Conservation (phyloP, 805 yeast species). For the Ogataea wickerhamii region DNA sequence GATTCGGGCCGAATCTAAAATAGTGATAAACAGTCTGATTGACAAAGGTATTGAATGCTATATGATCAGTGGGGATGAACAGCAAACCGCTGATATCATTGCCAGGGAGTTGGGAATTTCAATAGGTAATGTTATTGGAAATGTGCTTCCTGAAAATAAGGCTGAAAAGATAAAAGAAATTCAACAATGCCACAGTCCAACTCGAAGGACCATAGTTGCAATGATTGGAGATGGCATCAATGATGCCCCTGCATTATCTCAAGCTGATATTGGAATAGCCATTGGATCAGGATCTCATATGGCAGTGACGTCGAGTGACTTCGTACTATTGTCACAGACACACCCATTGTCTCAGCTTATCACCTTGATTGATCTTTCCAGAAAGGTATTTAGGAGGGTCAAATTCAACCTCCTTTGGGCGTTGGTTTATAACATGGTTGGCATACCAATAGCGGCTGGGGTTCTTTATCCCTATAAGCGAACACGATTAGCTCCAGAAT, state of each 20-base stretch:
- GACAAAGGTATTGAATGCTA: constrained; percentile 50
- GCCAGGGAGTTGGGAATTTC: constrained; percentile 61
- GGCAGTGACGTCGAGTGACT: constrained; percentile 71
- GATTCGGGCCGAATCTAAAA: constrained; percentile 52
- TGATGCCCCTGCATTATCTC: constrained; percentile 76
- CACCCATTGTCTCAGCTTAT: constrained; percentile 51
- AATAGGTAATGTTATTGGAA: constrained; percentile 52
- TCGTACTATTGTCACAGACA: constrained; percentile 55
- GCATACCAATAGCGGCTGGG: constrained; percentile 66
- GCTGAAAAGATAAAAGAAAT: constrained; percentile 56
- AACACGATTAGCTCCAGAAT: constrained; percentile 55
- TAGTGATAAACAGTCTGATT: constrained; percentile 43
- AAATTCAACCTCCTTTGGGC: constrained; percentile 61
- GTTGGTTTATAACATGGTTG: constrained; percentile 51
- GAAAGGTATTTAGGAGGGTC: constrained; percentile 48
- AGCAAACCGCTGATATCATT: constrained; percentile 61
- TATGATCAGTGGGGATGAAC: constrained; percentile 79
- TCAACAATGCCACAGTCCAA: constrained; percentile 39
- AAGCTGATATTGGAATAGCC: constrained; percentile 76
- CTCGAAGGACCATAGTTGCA: constrained; percentile 43
- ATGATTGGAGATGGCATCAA: constrained; percentile 86
- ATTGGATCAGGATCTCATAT: constrained; percentile 73
- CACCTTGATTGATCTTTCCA: constrained; percentile 50
- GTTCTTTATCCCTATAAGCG: constrained; percentile 54
- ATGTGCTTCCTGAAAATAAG: constrained; percentile 72